A percentile compares a stretch with the other conserved stretches of the same genome.
phyloP scores from a whole-genome alignment of 2,329 filamentous ascomycete species.

The Incumbomyces delicatus region DNA sequence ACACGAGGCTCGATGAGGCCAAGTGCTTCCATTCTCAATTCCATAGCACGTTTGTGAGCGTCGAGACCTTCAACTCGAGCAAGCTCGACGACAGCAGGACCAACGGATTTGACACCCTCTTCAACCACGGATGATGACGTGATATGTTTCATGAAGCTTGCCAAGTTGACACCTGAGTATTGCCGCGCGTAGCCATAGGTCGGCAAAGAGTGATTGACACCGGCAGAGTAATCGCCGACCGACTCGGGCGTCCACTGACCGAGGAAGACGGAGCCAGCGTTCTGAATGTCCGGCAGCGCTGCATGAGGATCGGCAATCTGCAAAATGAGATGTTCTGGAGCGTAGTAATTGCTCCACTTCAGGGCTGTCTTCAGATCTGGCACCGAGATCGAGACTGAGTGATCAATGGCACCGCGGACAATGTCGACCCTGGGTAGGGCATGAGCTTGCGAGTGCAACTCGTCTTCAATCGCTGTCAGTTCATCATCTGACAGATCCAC shows the following conservation, averaged over 20 bases:
- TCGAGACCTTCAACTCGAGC: slow-evolving; percentile 91
- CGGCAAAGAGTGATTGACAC: slow-evolving; percentile 92
- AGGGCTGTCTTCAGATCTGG: slow-evolving; percentile 63
- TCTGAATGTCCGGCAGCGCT: slow-evolving; percentile 69
- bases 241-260: slow-evolving; percentile 95
- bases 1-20: slow-evolving; percentile 8
- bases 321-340: slow-evolving; percentile 90
- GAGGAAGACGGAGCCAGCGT: slow-evolving; percentile 92
- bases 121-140: slow-evolving; percentile 84
- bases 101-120: slow-evolving; percentile 76
- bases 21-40: slow-evolving; percentile 46
- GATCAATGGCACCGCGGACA: slow-evolving; percentile 76
- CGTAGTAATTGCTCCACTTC: slow-evolving; percentile 82
- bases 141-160: slow-evolving; percentile 95
- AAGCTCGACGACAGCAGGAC: slow-evolving; percentile 83
- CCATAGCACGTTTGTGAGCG: slow-evolving; percentile 71
- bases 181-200: slow-evolving; percentile 98
- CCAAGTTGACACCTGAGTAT: slow-evolving; percentile 94
- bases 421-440: slow-evolving; percentile 86
- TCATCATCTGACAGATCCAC: slow-evolving; percentile 65
- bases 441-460: slow-evolving; percentile 78
- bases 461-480: slow-evolving; percentile 76
- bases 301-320: slow-evolving; percentile 70
- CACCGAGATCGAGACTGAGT: slow-evolving; percentile 80
- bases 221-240: slow-evolving; percentile 94